These are phyloP conservation scores for Senecio squalidus DNA, from an alignment of 140 eudicot species.

Conservation along the genomic window DNA sequence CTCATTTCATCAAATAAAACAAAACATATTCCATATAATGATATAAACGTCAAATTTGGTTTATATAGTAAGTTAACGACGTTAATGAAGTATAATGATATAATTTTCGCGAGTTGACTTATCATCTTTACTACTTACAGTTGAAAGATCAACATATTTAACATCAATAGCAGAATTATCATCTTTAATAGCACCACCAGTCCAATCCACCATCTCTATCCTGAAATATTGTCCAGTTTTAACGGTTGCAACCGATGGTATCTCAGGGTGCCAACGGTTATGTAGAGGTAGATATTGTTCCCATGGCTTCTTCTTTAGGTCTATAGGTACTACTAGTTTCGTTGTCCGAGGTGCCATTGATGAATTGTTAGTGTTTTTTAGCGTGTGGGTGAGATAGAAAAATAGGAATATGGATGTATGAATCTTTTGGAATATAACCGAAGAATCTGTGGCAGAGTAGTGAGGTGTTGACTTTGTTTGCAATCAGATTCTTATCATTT, in stretches of 20 bases:
- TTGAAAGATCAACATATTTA: conserved; percentile 71
- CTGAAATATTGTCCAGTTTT: conserved; percentile 60
- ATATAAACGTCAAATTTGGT: background rate
- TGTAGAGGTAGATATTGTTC: conserved; percentile 70
- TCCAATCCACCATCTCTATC: conserved; percentile 93
- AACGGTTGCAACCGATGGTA: conserved; percentile 70
- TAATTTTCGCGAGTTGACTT: conserved; percentile 20
- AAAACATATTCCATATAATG: too few relatives aligned
- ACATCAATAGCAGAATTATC: conserved; percentile 77
- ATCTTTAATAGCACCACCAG: conserved; percentile 77
- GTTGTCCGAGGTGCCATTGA: conserved; percentile 76
- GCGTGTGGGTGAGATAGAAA: conserved; percentile 12
- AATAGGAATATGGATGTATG: background rate
- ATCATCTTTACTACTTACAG: conserved; percentile 52
- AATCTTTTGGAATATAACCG: conserved; percentile 15
- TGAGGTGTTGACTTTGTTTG: background rate
- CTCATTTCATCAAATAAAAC: background rate
- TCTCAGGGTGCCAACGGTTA: conserved; percentile 94
- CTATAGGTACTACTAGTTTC: conserved; percentile 53
- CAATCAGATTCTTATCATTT: conserved; percentile 2
- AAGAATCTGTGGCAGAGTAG: conserved; percentile 15
- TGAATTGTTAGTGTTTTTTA: conserved; percentile 14
- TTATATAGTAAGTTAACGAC: background rate
- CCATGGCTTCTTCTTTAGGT: conserved; percentile 75
- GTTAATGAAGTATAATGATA: background rate